Evolutionary conservation across 1,284 basidiomycete genomes (phyloP), one percentile per base, ranked within the genome.

Genomic region (Tilletiaria anomala): DNA sequence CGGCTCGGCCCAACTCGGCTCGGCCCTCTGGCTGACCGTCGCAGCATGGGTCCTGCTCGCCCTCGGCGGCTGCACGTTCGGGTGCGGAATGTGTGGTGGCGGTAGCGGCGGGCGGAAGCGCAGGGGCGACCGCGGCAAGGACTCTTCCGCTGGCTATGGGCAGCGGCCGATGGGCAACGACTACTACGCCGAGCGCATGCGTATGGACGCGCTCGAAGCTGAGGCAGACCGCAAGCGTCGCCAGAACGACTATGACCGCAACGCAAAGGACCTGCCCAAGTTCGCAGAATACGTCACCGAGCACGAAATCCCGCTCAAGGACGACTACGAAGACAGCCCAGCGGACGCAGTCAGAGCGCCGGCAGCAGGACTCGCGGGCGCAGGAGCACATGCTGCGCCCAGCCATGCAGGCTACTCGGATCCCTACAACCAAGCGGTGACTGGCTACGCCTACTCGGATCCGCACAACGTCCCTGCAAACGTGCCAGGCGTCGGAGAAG

Each of bases 221-320:
- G 59, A 61, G 40, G 21, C 35, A 8, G 56, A 61, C 37, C 40
- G 58, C 23, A 53, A 56, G 35, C 38, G 46, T 8, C 48, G 56
- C 24, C 58, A 57, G 35, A 46, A 39, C 2, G 49, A 49, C 1
- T 42, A 46, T 24, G 46, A 49, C 24, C 36, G 36, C 15, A 24
- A 24, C 2, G n/a, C 23, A 6, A 33, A 37, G 10, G 54, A 58
- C 31, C 52, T 61, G n/a, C 59, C 59, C 46, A 52, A 58, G 26
- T 61, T 61, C 36, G 59, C 57, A 23, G 56, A 54, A 32, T 61
- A 59, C 40, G 56, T 56, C 39, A 55, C 52, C 32, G 57, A 61
- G 37, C 48, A 58, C 37, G 54, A 52, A 40, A 40, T 57, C 11
- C 58, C 58, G 5, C 51, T 61, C 34, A 61, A 49, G 40, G 42